phyloP scores from a whole-genome alignment of 129 eudicot genomes.

The Heracleum sosnowskyi region DNA sequence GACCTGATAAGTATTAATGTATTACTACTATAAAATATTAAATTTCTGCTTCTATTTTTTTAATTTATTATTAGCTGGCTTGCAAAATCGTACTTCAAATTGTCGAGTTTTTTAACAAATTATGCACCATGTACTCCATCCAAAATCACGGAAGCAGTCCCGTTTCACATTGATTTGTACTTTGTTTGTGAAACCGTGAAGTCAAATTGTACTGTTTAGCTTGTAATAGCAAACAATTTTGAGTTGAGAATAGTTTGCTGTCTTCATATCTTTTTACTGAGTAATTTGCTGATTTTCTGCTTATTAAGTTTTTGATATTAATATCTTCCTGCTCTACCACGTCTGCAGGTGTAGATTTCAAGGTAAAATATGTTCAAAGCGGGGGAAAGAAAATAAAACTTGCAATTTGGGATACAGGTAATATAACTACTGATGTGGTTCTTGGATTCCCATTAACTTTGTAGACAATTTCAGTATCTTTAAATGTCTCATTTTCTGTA shows the following conservation, averaged over 20 bases:
- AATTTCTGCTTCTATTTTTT: too few relatives aligned
- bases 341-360: slow-evolving; percentile 76
- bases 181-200: background rate
- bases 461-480: too few relatives aligned
- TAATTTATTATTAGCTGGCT: background rate
- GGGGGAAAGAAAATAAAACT: slow-evolving; percentile 85
- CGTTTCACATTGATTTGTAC: background rate
- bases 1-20: background rate
- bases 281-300: background rate
- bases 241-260: background rate
- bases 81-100: background rate
- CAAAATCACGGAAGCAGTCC: background rate
- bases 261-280: background rate
- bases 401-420: slow-evolving; percentile 98
- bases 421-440: background rate
- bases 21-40: too few relatives aligned
- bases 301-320: background rate
- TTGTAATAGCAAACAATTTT: background rate
- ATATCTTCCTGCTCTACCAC: background rate
- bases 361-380: slow-evolving; percentile 56
- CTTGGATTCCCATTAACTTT: background rate
- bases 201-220: background rate
- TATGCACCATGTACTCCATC: background rate
- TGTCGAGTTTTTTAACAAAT: background rate
- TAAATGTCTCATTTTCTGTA: too few relatives aligned